Evolutionary conservation across 2,329 filamentous ascomycete genomes (phyloP).

Genomic region (Fusarium sp.): DNA sequence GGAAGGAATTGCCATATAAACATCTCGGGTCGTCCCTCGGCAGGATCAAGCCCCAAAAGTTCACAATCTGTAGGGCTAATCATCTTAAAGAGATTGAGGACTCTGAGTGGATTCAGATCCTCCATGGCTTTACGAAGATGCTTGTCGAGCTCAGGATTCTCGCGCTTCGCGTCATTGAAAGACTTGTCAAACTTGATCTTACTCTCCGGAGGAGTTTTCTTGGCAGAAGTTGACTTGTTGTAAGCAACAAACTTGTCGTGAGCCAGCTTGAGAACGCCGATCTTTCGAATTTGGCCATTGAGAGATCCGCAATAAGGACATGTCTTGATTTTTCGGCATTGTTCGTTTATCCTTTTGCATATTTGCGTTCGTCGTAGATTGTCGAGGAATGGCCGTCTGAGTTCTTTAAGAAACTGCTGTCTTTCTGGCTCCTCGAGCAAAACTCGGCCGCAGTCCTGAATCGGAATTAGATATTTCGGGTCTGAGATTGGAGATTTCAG

Average conservation of each 20-base stretch:
- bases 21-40: constrained; percentile 91
- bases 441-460: constrained; percentile 80
- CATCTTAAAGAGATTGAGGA: constrained; percentile 90
- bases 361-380: constrained; percentile 86
- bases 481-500: not conserved
- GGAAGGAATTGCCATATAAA: constrained; percentile 98
- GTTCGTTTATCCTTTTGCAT: constrained; percentile 87
- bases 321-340: constrained; percentile 85
- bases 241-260: constrained; percentile 93
- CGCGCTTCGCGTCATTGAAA: constrained; percentile 81
- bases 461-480: constrained; percentile 12
- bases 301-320: constrained; percentile 84
- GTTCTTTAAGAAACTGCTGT: constrained; percentile 79
- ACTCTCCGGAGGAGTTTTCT: constrained; percentile 83
- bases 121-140: constrained; percentile 93
- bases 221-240: constrained; percentile 87
- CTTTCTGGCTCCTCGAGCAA: constrained; percentile 84
- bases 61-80: constrained; percentile 90
- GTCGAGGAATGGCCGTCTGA: constrained; percentile 85
- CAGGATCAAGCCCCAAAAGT: constrained; percentile 86
- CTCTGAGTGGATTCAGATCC: constrained; percentile 88
- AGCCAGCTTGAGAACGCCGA: constrained; percentile 89
- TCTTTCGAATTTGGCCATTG: constrained; percentile 93
- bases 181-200: constrained; percentile 89
- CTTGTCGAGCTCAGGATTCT: constrained; percentile 86